phyloP scores from a whole-genome alignment of 805 yeast species.

The Ogataea nakhonphanomensis region DNA sequence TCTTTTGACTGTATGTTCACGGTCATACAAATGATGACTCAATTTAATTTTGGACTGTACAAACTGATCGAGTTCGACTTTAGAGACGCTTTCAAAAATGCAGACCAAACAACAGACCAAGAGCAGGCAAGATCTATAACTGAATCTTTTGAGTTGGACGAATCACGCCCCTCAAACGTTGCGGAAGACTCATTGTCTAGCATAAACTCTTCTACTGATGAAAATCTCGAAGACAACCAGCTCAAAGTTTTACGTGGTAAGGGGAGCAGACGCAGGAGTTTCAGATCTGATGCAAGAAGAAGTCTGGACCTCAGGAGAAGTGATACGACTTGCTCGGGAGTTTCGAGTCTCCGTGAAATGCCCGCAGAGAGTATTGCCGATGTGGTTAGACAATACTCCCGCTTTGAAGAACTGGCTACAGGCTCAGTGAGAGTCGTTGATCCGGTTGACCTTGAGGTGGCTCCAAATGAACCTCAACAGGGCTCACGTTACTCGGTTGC shows the following conservation, averaged over 20 bases:
- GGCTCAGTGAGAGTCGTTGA: slow-evolving; percentile 19
- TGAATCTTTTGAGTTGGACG: slow-evolving; percentile 9
- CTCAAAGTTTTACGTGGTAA: slow-evolving; percentile 4
- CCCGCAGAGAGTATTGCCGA: slow-evolving; percentile 44
- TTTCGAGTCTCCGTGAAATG: slow-evolving; percentile 28
- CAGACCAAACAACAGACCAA: slow-evolving; percentile 25
- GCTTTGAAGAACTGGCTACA: slow-evolving; percentile 35
- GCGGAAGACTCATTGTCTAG: slow-evolving; percentile 3
- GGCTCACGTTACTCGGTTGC: too few species aligned
- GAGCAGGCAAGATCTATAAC: slow-evolving; percentile 16
- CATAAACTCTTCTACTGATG: slow-evolving; percentile 12
- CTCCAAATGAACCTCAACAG: background rate
- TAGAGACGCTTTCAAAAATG: slow-evolving; percentile 28
- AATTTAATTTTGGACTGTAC: slow-evolving; percentile 76
- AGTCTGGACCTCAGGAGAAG: slow-evolving; percentile 6
- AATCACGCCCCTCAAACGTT: slow-evolving; percentile 6
- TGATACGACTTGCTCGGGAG: slow-evolving; percentile 9
- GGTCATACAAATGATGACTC: slow-evolving; percentile 61
- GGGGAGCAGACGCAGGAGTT: background rate
- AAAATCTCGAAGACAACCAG: slow-evolving; percentile 2
- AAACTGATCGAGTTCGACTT: slow-evolving; percentile 71
- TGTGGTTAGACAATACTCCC: slow-evolving; percentile 51
- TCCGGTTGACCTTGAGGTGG: slow-evolving; percentile 13
- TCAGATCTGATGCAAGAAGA: background rate
- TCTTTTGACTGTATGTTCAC: slow-evolving; percentile 80